A percentile compares a stretch with the other conserved stretches of the same genome.
Evolutionary conservation across 1,284 basidiomycete genomes (phyloP).

Genomic region (Gomphus bonarii): DNA sequence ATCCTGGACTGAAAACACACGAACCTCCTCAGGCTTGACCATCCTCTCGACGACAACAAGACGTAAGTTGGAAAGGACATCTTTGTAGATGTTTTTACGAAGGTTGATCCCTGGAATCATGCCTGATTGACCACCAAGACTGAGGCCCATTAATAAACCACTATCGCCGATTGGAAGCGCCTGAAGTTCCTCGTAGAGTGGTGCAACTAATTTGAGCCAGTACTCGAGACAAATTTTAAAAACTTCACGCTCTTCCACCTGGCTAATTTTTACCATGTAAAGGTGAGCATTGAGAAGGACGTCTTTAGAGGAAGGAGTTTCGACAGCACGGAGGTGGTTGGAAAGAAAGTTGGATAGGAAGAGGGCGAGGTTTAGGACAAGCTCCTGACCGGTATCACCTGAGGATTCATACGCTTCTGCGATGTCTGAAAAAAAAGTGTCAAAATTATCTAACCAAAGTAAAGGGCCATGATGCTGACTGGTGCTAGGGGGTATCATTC

Average conservation of each 20-base stretch:
- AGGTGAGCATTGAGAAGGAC: slow-evolving; percentile 50
- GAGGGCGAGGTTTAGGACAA: slow-evolving; percentile 52
- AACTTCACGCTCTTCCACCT: slow-evolving; percentile 52
- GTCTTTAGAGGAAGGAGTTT: slow-evolving; percentile 44
- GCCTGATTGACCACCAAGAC: slow-evolving; percentile 25
- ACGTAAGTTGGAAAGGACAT: slow-evolving; percentile 47
- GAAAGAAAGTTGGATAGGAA: slow-evolving; percentile 55
- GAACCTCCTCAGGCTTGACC: slow-evolving; percentile 57
- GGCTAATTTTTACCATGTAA: slow-evolving; percentile 54
- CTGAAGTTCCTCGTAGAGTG: slow-evolving; percentile 52
- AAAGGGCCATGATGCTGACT: slow-evolving; percentile 45
- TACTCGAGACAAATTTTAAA: slow-evolving; percentile 62
- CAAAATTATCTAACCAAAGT: slow-evolving; percentile 42
- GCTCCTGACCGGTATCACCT: slow-evolving; percentile 49
- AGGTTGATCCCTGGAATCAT: slow-evolving; percentile 26
- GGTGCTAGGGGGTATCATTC: slow-evolving; percentile 51
- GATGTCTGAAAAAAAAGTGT: slow-evolving; percentile 27
- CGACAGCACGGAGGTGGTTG: slow-evolving; percentile 42
- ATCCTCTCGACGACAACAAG: slow-evolving; percentile 56
- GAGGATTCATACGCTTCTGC: slow-evolving; percentile 44
- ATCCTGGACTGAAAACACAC: slow-evolving; percentile 6
- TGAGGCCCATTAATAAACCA: slow-evolving; percentile 45
- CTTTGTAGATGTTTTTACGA: slow-evolving; percentile 43
- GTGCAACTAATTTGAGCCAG: slow-evolving; percentile 50
- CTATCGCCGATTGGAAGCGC: slow-evolving; percentile 40